Evolutionary conservation across 2,329 filamentous ascomycete genomes (phyloP), one percentile per base, ranked within the genome.

Genomic region (Botryotinia narcissicola): DNA sequence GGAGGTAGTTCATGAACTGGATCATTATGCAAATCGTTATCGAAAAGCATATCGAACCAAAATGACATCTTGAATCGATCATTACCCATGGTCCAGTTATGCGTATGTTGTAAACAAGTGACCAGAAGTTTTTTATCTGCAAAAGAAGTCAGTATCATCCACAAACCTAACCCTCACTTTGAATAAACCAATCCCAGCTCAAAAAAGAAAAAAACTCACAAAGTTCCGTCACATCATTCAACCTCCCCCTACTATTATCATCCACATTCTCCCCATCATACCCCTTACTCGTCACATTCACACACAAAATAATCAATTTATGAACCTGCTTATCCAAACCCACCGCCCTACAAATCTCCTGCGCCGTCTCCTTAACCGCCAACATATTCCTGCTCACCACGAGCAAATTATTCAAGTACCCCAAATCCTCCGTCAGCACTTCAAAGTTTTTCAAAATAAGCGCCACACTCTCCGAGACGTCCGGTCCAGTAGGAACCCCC

Each of bases 1-100:
- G 77, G 77, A 18, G 85, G 84, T 62, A 85, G 84, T 71, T 89
- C 86, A 44, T 84, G 82, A n/a, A 87, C 81, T 3, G 82, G 82
- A 73, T 90, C 87, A 54, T 88, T 86, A 3, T 86, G 84, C 42
- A 81, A 69, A 44, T 89, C 83, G 59, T 87, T 88, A 71, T 91
- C 89, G 72, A 91, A 91, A 12, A 92, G 82, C 42, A 91, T 88
- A 71, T 89, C 88, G 73, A 87, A 88, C 89, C 90, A 92, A 74
- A 92, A 91, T 0, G 87, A 85, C 88, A 91, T 91, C 80, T 92
- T 92, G 81, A 91, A 91, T 51, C 90, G 84, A 78, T 91, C 89
- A 77, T 91, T 90, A 75, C 90, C 90, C 73, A 89, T 89, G 1
- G 89, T 90, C 89, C 90, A 91, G 80, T 92, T 92, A 76, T 91